These are phyloP conservation scores for Backusella liffmaniae DNA, from an alignment of 192 early-diverging fungal genomes.

Conservation along the genomic window DNA sequence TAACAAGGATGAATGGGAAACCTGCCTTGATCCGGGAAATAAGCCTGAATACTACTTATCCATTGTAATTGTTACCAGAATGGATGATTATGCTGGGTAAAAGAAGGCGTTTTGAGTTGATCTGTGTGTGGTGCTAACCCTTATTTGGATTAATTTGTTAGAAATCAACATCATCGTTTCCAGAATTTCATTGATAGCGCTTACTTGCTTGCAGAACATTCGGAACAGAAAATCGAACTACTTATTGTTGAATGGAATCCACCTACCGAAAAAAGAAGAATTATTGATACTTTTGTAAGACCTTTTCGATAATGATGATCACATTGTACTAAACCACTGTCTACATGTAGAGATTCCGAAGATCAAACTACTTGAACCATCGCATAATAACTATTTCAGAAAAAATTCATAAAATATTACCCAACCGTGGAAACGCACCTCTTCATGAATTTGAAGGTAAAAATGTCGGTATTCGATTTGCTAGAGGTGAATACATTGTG, in stretches of 20 bases:
- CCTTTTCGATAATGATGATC: background rate
- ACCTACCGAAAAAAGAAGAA: constrained; percentile 10
- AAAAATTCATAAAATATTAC: constrained; percentile 25
- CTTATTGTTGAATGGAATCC: constrained; percentile 36
- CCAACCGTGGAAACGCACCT: constrained; percentile 24
- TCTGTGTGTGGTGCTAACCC: constrained; percentile 5
- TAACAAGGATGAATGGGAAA: constrained; percentile 6
- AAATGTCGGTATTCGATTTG: constrained; percentile 34
- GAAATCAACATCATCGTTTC: constrained; percentile 29
- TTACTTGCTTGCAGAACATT: constrained; percentile 21
- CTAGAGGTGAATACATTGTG: constrained; percentile 31
- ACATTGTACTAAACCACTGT: background rate
- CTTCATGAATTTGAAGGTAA: constrained; percentile 34
- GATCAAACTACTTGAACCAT: constrained; percentile 27
- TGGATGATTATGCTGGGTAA: constrained; percentile 28
- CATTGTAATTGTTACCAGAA: constrained; percentile 27
- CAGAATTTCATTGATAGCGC: constrained; percentile 35
- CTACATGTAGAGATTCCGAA: constrained; percentile 20
- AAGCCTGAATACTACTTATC: constrained; percentile 21
- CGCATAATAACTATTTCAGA: constrained; percentile 31
- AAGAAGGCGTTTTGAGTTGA: background rate
- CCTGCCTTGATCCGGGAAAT: background rate
- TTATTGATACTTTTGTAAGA: constrained; percentile 22
- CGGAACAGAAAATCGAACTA: constrained; percentile 21
- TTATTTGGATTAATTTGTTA: constrained; percentile 14